A percentile compares a stretch with the other conserved stretches of the same genome.
These are phyloP conservation scores for Moricandia arvensis DNA, from an alignment of 345 rosid genomes.

Conservation along the genomic window DNA sequence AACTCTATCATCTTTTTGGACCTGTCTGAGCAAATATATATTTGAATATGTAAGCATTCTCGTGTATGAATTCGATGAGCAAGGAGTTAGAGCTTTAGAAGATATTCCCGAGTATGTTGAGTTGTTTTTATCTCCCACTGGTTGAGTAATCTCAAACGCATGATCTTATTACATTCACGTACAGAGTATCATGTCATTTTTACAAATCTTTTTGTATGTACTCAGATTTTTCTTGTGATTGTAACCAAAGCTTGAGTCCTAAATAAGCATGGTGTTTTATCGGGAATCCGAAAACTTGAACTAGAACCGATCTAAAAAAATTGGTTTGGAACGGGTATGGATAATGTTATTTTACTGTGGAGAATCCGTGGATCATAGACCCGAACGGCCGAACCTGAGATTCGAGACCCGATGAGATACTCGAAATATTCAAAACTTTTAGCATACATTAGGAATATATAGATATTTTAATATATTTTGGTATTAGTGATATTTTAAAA, in stretches of 20 bases:
- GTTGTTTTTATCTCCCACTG: slow-evolving; percentile 11
- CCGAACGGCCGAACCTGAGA: too few relatives aligned
- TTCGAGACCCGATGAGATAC: too few relatives aligned
- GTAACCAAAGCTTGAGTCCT: background rate
- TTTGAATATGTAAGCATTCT: background rate
- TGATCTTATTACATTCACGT: background rate
- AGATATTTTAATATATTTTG: too few relatives aligned
- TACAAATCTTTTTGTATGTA: background rate
- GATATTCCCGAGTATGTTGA: background rate
- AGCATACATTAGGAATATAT: too few relatives aligned
- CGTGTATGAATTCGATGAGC: background rate
- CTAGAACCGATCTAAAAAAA: too few relatives aligned
- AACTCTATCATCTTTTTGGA: slow-evolving; percentile 1
- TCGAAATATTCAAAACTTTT: too few relatives aligned
- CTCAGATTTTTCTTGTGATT: background rate
- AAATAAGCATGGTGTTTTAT: too few relatives aligned
- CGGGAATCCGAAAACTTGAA: too few relatives aligned
- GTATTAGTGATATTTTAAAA: too few relatives aligned
- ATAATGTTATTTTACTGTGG: too few relatives aligned
- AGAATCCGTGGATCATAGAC: too few relatives aligned
- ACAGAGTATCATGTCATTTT: background rate
- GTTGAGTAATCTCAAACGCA: slow-evolving; percentile 21
- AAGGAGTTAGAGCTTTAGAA: slow-evolving; percentile 6
- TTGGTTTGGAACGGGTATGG: too few relatives aligned
- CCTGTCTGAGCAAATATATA: background rate